Evolutionary conservation across 176 grass and related monocot species (phyloP).

Genomic region (Dactylis glomerata): DNA sequence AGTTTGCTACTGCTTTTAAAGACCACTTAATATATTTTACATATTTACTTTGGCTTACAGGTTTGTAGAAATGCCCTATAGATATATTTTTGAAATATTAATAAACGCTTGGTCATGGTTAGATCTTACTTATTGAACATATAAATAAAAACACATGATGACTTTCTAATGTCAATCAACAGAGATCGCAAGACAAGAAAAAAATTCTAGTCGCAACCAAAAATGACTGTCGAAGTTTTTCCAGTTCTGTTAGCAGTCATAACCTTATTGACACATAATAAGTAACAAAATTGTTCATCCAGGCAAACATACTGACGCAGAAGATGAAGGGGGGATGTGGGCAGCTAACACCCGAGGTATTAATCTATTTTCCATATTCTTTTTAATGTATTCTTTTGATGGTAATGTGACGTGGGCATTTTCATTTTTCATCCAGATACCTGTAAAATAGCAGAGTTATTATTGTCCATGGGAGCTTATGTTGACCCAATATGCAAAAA

Average conservation of each 20-base stretch:
- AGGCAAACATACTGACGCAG: not conserved
- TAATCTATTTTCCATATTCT: not conserved
- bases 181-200: not conserved
- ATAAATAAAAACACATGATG: not conserved
- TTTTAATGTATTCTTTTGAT: not conserved
- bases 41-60: not conserved
- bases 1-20: not conserved
- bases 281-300: not conserved
- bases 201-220: not conserved
- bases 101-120: not conserved
- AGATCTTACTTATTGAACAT: not conserved
- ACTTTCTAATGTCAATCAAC: not conserved
- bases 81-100: not conserved
- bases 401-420: not conserved
- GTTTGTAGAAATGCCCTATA: not conserved
- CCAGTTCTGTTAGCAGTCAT: not conserved
- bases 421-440: not conserved
- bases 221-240: no score
- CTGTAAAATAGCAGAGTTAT: not conserved
- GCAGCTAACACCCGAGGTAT: not conserved
- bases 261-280: not conserved
- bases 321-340: not conserved
- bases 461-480: not conserved
- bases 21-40: not conserved
- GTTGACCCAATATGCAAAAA: slow-evolving; percentile 1